Evolutionary conservation across 257 asterid genomes (phyloP).

Genomic region (Schizonepeta tenuifolia): DNA sequence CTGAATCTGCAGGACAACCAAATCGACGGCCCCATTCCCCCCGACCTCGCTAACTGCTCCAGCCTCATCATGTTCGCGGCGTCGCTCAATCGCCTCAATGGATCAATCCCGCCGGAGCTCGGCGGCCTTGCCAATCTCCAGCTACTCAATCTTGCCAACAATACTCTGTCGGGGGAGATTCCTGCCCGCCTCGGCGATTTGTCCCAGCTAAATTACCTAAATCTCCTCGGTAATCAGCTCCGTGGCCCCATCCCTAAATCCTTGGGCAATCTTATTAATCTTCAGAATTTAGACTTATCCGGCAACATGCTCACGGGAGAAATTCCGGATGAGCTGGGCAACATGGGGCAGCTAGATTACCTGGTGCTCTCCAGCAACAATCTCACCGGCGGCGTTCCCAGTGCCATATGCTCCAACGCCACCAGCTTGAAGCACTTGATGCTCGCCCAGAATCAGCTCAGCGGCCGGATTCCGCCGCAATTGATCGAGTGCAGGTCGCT

Average conservation of each 20-base stretch:
- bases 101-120: slow-evolving; percentile 66
- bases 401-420: slow-evolving; percentile 56
- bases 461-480: slow-evolving; percentile 66
- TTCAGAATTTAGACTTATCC: slow-evolving; percentile 69
- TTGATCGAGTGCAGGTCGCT: slow-evolving; percentile 58
- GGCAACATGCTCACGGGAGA: slow-evolving; percentile 66
- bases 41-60: slow-evolving; percentile 62
- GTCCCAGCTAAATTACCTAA: slow-evolving; percentile 55
- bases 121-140: slow-evolving; percentile 50
- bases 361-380: slow-evolving; percentile 71
- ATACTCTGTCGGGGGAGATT: slow-evolving; percentile 68
- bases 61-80: slow-evolving; percentile 62
- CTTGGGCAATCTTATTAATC: slow-evolving; percentile 46
- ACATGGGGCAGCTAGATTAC: slow-evolving; percentile 48
- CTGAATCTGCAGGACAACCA: slow-evolving; percentile 67
- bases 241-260: slow-evolving; percentile 66
- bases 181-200: slow-evolving; percentile 56
- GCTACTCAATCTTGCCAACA: slow-evolving; percentile 66
- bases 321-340: slow-evolving; percentile 67
- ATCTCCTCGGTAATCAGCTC: slow-evolving; percentile 76
- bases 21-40: slow-evolving; percentile 67
- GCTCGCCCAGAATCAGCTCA: slow-evolving; percentile 61
- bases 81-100: slow-evolving; percentile 63
- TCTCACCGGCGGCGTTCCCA: slow-evolving; percentile 68
- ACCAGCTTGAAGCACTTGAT: slow-evolving; percentile 63